phyloP scores from a whole-genome alignment of 2,329 filamentous ascomycete species.

The Fusarium sp. region DNA sequence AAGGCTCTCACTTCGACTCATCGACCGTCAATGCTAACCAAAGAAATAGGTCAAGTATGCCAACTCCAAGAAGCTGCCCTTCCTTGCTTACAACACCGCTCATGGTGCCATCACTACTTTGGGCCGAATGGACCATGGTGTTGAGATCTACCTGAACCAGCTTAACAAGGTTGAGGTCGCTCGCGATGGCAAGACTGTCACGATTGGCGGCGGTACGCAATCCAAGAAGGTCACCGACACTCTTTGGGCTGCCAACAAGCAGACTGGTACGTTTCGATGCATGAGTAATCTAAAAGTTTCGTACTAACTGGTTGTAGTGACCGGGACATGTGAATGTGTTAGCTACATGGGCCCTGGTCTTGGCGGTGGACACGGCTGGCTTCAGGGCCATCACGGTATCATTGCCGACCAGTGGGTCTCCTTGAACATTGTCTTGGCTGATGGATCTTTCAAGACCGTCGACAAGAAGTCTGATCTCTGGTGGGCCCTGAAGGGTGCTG shows the following conservation, averaged over 20 bases:
- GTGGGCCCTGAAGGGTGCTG: slow-evolving; percentile 56
- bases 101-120: slow-evolving; percentile 68
- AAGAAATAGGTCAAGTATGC: slow-evolving; percentile 57
- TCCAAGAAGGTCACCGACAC: slow-evolving; percentile 63
- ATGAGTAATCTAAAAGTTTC: not conserved
- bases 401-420: slow-evolving; percentile 55
- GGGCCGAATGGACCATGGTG: slow-evolving; percentile 64
- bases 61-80: slow-evolving; percentile 62
- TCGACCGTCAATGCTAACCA: rapidly evolving
- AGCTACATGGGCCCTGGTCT: slow-evolving; percentile 52
- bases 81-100: slow-evolving; percentile 67
- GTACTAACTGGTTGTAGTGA: slow-evolving; percentile 31
- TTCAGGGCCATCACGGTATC: slow-evolving; percentile 51
- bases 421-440: slow-evolving; percentile 53
- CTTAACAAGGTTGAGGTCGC: slow-evolving; percentile 61
- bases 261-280: slow-evolving; percentile 57
- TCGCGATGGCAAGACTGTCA: slow-evolving; percentile 62
- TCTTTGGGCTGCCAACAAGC: slow-evolving; percentile 67
- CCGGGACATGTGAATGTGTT: slow-evolving; percentile 49
- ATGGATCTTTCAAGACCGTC: slow-evolving; percentile 47
- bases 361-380: slow-evolving; percentile 53
- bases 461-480: slow-evolving; percentile 52
- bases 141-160: slow-evolving; percentile 65
- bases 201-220: slow-evolving; percentile 63
- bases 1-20: not conserved